Percentiles rank a stretch among this genome's conserved stretches.
Evolutionary conservation across 129 eudicot genomes (phyloP).

Genomic region (Lonicera japonica): DNA sequence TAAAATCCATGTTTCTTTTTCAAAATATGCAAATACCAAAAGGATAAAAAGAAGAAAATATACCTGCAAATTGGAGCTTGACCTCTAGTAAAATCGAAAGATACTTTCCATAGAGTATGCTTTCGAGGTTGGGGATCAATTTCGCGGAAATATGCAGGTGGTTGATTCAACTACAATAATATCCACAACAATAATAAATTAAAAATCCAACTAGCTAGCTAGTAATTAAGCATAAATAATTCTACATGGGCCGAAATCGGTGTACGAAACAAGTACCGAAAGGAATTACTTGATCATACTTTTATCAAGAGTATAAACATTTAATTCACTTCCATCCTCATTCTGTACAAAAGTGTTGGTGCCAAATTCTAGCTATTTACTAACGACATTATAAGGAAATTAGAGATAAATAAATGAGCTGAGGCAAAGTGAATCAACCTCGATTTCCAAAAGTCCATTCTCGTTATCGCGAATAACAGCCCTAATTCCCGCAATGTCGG

Average conservation of each 20-base stretch:
- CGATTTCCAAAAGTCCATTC: slow-evolving; percentile 43
- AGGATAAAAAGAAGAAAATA: neutral
- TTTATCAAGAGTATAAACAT: too few relatives aligned
- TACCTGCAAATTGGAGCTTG: slow-evolving; percentile 66
- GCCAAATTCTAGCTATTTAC: neutral
- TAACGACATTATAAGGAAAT: neutral
- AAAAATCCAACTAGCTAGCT: neutral
- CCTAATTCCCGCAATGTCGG: slow-evolving; percentile 47
- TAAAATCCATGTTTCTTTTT: too few relatives aligned
- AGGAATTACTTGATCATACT: too few relatives aligned
- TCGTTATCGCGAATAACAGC: slow-evolving; percentile 23
- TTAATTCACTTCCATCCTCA: too few relatives aligned
- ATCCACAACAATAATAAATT: too few relatives aligned
- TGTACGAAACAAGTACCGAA: too few relatives aligned
- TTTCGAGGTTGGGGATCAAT: slow-evolving; percentile 71
- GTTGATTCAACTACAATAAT: slow-evolving; percentile 40
- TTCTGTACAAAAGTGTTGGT: too few relatives aligned
- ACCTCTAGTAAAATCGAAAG: slow-evolving; percentile 60
- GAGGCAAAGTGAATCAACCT: slow-evolving; percentile 25
- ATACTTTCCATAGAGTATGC: slow-evolving; percentile 64
- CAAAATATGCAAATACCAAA: neutral
- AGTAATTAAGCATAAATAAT: too few relatives aligned
- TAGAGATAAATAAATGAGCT: neutral
- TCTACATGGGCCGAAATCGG: too few relatives aligned
- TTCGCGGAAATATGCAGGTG: slow-evolving; percentile 49